Base-by-base conservation (phyloP, 768 basidiomycete genomes). In the Hortiboletus campestris region DNA sequence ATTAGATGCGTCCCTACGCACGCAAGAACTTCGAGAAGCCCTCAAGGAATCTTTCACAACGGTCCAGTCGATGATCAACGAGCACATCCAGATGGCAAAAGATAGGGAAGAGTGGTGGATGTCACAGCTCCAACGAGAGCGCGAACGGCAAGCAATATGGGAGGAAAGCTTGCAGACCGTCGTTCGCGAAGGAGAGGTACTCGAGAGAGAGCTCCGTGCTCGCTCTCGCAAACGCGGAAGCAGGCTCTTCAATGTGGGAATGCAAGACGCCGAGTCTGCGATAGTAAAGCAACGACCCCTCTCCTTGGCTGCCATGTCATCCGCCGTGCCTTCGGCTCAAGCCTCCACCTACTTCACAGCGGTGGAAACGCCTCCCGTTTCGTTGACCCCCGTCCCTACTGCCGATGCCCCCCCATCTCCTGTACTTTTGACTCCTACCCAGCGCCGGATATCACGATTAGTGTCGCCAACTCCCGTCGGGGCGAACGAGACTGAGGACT, bases 81-180 rank as follows among this genome's bases (percentile, higher is more conserved):
- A 89, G 54, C 91, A 89, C 63, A 73, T 84, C 2, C 70, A 78
- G 42, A 90, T 94, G 83, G 76, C 80, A 6, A 76, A 78, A 52
- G 86, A 88, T 54, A 78, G 95, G n/a, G 95, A 97, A 59, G 80
- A 81, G 46, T 97, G 88, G 81, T 94, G 84, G 76, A 79, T 78
- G 53, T 72, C 77, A 31, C 81, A 84, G 61, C 74, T 94, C 11
- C 80, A 80, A 59, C 80, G 81, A 25, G 89, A 93, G 66, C 76
- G 79, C 46, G 76, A 80, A 61, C 76, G 85, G 25, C 84, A 85
- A 64, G 74, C 67, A 12, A 76, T 94, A 28, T 98, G 95, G 95
- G 94, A 96, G 72, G 88, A 93, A 73, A 95, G 90, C 68, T 71
- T 98, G 65, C 84, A 87, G 51, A 83, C 84, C 2, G 93, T 95